phyloP scores from a whole-genome alignment of 2,329 filamentous ascomycete species.

The Rutstroemia sydowiana region DNA sequence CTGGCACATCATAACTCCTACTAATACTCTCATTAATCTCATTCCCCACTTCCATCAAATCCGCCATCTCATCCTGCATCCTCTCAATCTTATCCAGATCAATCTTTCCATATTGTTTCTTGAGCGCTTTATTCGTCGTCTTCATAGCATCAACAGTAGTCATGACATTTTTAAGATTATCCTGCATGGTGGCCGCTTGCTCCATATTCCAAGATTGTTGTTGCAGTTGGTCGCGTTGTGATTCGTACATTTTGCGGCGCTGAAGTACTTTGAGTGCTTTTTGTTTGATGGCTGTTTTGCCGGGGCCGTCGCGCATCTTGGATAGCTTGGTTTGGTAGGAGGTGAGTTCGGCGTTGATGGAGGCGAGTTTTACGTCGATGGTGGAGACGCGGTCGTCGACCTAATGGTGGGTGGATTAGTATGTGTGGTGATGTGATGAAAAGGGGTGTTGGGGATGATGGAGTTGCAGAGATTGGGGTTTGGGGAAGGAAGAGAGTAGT shows the following conservation, averaged over 20 bases:
- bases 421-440: not conserved
- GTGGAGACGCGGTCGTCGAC: conserved; percentile 74
- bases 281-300: conserved; percentile 85
- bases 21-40: conserved; percentile 95
- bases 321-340: conserved; percentile 81
- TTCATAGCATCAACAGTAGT: conserved; percentile 97
- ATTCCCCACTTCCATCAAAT: conserved; percentile 94
- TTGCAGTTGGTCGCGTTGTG: conserved; percentile 87
- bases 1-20: conserved; percentile 86
- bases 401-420: conserved; percentile 34
- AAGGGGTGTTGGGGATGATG: too few species aligned
- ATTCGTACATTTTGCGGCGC: conserved; percentile 89
- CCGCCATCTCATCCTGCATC: conserved; percentile 98
- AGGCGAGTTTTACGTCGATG: conserved; percentile 90
- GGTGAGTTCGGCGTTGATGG: conserved; percentile 81
- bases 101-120: conserved; percentile 93
- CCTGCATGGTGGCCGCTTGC: conserved; percentile 95
- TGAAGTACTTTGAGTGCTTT: conserved; percentile 93
- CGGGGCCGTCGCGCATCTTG: conserved; percentile 93
- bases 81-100: conserved; percentile 96
- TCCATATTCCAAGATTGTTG: conserved; percentile 99
- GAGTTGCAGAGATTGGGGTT: too few species aligned
- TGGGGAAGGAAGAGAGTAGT: too few species aligned
- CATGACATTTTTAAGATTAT: conserved; percentile 98
- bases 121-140: conserved; percentile 87